Evolutionary conservation across 495 filamentous ascomycete species (phyloP).

Genomic region (Bathelium albidoporum): DNA sequence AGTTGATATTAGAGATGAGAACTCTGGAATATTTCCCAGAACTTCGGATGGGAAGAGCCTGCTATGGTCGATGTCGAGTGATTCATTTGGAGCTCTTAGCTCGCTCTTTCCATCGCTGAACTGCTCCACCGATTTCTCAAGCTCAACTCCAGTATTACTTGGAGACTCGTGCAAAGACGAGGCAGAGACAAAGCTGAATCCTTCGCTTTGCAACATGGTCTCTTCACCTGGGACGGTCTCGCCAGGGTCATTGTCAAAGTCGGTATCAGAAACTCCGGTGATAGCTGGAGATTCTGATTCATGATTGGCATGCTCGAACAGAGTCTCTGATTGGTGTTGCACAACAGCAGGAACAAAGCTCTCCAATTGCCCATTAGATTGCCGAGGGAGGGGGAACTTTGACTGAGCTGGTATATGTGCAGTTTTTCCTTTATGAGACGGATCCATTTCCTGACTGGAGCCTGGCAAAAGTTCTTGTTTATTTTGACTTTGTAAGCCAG

Average conservation of each 20-base stretch:
- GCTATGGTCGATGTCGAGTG: not conserved
- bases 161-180: conserved; percentile 19
- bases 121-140: not conserved
- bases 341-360: not conserved
- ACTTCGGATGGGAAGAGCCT: not conserved
- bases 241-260: not conserved
- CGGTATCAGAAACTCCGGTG: not conserved
- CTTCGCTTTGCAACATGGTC: conserved; percentile 28
- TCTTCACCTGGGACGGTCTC: conserved; percentile 19
- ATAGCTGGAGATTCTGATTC: conserved; percentile 5
- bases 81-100: not conserved
- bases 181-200: conserved; percentile 33
- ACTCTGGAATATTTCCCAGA: not conserved
- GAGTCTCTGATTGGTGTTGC: not conserved
- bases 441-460: not conserved
- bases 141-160: conserved; percentile 12
- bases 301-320: conserved; percentile 9
- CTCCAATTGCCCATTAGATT: too few species aligned
- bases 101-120: too few species aligned
- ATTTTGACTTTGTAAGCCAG: not conserved
- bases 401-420: not conserved
- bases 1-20: not conserved
- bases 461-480: not conserved
- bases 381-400: too few species aligned
- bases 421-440: not conserved